Percentiles rank a stretch among this genome's conserved stretches.
phyloP scores from a whole-genome alignment of 305 asterid genomes.

The Rubia occidens region DNA sequence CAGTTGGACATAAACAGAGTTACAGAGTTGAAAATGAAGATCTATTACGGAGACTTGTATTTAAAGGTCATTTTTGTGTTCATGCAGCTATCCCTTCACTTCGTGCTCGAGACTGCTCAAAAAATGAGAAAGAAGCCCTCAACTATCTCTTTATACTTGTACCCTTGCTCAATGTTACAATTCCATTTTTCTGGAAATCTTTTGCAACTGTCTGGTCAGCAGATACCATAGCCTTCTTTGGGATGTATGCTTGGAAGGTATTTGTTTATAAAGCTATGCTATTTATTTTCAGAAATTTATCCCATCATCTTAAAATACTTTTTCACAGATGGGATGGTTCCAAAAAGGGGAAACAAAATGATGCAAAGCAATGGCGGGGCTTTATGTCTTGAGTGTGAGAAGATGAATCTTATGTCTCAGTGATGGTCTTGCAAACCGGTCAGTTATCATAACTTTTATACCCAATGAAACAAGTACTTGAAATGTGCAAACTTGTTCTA shows the following conservation, averaged over 20 bases:
- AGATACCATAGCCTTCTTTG: conserved; percentile 65
- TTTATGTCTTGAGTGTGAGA: conserved; percentile 14
- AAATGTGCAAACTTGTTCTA: not conserved
- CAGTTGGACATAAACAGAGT: conserved; percentile 2
- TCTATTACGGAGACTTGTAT: not conserved
- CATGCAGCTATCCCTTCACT: conserved; percentile 88
- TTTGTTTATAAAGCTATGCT: conserved; percentile 3
- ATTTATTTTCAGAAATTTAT: not conserved
- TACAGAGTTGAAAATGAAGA: not conserved
- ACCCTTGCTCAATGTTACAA: conserved; percentile 64
- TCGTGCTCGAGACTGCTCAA: conserved; percentile 94
- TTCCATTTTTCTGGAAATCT: conserved; percentile 86
- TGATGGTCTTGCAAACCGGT: conserved; percentile 16
- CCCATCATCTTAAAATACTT: conserved; percentile 6
- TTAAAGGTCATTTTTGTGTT: conserved; percentile 17
- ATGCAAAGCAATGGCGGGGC: conserved; percentile 14
- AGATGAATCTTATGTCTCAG: conserved; percentile 14
- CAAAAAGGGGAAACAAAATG: conserved; percentile 36
- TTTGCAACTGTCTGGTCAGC: conserved; percentile 92
- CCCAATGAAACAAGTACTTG: conserved; percentile 13
- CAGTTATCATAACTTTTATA: conserved; percentile 11
- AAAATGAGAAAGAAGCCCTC: conserved; percentile 94
- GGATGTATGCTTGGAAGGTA: conserved; percentile 98
- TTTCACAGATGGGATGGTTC: conserved; percentile 54
- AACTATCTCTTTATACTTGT: conserved; percentile 75